Evolutionary conservation across 164 flowering plant genomes (phyloP).

Genomic region (Akebia trifoliata): DNA sequence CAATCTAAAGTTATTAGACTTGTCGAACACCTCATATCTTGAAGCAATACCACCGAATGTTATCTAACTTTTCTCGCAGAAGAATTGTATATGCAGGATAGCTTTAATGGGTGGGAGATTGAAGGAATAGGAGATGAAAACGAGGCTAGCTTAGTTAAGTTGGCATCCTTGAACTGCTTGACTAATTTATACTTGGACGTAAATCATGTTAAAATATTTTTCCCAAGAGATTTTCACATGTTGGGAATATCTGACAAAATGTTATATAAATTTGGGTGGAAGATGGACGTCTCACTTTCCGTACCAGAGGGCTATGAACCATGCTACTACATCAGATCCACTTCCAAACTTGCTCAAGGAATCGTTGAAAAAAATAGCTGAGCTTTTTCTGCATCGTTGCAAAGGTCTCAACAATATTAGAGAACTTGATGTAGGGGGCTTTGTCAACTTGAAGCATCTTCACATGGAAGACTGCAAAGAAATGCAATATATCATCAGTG

Average conservation of each 20-base stretch:
- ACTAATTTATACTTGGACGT: too few species aligned
- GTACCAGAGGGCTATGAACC: too few species aligned
- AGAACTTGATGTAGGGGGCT: not conserved
- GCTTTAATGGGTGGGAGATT: not conserved
- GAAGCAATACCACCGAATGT: not conserved
- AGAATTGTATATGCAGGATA: not conserved
- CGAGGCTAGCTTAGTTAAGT: too few species aligned
- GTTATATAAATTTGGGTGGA: too few species aligned
- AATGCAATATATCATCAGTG: not conserved
- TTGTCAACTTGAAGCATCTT: not conserved
- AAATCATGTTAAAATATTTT: too few species aligned
- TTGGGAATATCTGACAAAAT: too few species aligned
- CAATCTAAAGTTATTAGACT: conserved; percentile 6
- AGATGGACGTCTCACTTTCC: too few species aligned
- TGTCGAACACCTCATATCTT: not conserved
- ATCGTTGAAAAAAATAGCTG: not conserved
- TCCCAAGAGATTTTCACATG: too few species aligned
- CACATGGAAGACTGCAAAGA: not conserved
- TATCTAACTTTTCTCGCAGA: conserved; percentile 5
- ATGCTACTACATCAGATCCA: not conserved
- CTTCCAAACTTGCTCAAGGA: not conserved
- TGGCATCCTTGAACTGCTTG: too few species aligned
- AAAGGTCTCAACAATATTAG: not conserved
- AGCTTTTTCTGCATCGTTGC: not conserved
- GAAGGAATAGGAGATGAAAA: too few species aligned